Evolutionary conservation across 495 filamentous ascomycete genomes (phyloP).

Genomic region (Lasiosphaeris hirsuta): DNA sequence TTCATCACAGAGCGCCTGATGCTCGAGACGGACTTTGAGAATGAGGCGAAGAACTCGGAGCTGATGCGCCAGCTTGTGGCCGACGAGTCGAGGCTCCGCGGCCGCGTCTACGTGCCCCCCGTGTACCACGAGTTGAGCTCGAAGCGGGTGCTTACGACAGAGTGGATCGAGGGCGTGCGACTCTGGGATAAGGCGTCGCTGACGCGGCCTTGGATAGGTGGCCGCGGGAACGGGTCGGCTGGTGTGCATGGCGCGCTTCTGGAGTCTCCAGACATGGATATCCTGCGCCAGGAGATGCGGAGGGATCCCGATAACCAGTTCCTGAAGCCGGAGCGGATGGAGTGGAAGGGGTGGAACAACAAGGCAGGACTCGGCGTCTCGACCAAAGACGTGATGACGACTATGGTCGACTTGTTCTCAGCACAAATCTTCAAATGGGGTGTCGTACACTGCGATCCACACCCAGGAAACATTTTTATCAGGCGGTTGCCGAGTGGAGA

Average conservation of each 20-base stretch:
- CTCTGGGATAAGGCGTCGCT: conserved; percentile 86
- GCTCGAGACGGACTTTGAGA: conserved; percentile 90
- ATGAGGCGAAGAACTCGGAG: conserved; percentile 85
- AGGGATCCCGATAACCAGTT: conserved; percentile 46
- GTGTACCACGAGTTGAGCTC: conserved; percentile 81
- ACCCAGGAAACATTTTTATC: conserved; percentile 96
- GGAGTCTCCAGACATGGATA: conserved; percentile 45
- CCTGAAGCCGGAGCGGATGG: conserved; percentile 73
- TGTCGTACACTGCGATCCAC: conserved; percentile 89
- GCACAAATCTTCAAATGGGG: conserved; percentile 98
- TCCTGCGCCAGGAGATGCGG: conserved; percentile 39
- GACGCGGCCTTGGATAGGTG: conserved; percentile 69
- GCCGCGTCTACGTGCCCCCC: conserved; percentile 81
- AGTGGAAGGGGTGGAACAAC: conserved; percentile 68
- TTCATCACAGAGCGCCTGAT: conserved; percentile 83
- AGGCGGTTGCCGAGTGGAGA: conserved; percentile 75
- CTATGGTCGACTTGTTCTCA: conserved; percentile 91
- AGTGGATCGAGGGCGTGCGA: conserved; percentile 94
- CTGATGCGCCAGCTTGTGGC: conserved; percentile 74
- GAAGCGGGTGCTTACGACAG: conserved; percentile 83
- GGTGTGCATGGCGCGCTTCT: conserved; percentile 70
- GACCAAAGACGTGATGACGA: conserved; percentile 85
- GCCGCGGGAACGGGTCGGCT: conserved; percentile 68
- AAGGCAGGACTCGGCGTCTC: conserved; percentile 79
- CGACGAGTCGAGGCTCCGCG: conserved; percentile 70